Evolutionary conservation across 257 asterid species (phyloP), one percentile per base, ranked within the genome.

Genomic region (Solanum arcanum): DNA sequence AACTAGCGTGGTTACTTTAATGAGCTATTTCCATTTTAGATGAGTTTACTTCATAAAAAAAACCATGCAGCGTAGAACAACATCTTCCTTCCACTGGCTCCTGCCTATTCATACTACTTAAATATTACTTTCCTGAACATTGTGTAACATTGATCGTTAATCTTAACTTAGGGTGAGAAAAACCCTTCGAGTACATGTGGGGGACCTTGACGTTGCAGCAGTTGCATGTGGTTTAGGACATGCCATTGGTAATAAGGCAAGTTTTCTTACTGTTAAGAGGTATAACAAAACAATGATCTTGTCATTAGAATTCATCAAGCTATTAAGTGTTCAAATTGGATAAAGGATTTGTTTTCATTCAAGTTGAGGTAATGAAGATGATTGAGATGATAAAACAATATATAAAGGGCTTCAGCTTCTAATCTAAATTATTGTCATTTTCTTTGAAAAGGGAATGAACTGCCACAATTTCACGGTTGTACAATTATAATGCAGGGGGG

Each of bases 221-320:
- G 99, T 96, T 3, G 98, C 98, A 5, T 96, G 99, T 89, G 99
- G 99, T 46, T 92, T 95, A 86, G 99, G 99, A 39, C 99, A 96
- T 60, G 98, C 99, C 5, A 94, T 96, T 74, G 99, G 99, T 89
- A 97, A 97, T 83, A 97, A 97, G 98, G 99, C 94, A 91, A 90
- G 70, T 49, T 49, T 16, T 81, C 69, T 49, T 81, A 52, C 64
- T 49, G 69, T 81, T 81, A 31, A 18, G 16, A 81, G 27, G 68
- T 27, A 80, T 47, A 47, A 49, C 27, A 47, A 47, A 80, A 25
- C 66, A 47, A 29, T 49, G 69, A 49, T 81, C 69, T 81, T 49
- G 46, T 81, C 69, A 47, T 49, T 6, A 47, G 18, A 47, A 10
- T 49, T 47, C 18, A 7, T 81, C 85, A 81, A 81, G 42, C 85